Base-by-base conservation (phyloP, 2,329 filamentous ascomycete species). In the Botrytis fragariae region DNA sequence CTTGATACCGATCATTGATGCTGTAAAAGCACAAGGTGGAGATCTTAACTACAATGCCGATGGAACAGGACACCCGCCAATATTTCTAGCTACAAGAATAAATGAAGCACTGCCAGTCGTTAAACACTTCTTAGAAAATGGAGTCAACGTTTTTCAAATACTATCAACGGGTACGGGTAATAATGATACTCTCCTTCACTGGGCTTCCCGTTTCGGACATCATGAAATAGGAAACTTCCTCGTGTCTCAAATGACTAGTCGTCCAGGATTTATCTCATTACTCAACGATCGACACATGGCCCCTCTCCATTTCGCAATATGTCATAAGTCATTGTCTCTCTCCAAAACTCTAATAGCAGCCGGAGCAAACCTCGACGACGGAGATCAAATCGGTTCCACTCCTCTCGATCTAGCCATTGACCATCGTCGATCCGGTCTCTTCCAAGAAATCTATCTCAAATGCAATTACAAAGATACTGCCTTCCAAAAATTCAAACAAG, bases 161-260 rank as follows among this genome's bases (percentile, higher is more conserved):
- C 8, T 25, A 2, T 32, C 42, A 45, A 8, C 18, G 25, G 45
- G 20, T n/a, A 29, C n/a, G n/a, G 14, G 14, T 7, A 18, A 29
- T 29, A 39, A 60, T 22, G 63, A 72, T 8, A 72, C 71, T 18
- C 16, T 69, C 14, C 71, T 72, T 18, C 71, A 72, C 29, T 67
- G 64, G 62, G 71, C 39, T 25, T 32, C 42, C 25, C 48, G 63
- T 29, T 68, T 29, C 32, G 51, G 71, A 22, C 42, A 69, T 60
- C 48, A 72, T 39, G 62, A 68, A 37, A 54, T 72, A 25, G 71
- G 61, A 39, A 54, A 61, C 44, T 61, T 59, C 37, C n/a, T 72
- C 8, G 51, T 72, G 29, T 57, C 48, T 37, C 45, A 60, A 44
- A 72, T 72, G 71, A 20, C 42, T 45, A 45, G 37, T 45, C 63